Conservation (phyloP, 2,329 filamentous ascomycete genomes). For the Madurella fahalii region DNA sequence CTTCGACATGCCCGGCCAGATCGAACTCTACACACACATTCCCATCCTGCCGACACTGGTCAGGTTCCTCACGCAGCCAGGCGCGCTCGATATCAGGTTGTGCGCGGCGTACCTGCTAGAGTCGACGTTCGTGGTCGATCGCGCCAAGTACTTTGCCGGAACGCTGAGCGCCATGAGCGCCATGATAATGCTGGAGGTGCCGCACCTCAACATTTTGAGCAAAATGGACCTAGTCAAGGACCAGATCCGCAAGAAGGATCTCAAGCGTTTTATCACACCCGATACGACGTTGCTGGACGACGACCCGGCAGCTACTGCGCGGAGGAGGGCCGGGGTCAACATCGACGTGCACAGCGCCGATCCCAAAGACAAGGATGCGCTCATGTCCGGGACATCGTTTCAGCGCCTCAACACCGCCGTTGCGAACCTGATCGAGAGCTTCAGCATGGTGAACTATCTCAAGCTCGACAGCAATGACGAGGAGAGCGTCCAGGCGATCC, state of each 20-base stretch:
- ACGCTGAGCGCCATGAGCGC: slow-evolving; percentile 96
- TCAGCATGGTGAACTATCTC: slow-evolving; percentile 95
- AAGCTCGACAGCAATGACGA: slow-evolving; percentile 87
- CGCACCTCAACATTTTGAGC: slow-evolving; percentile 91
- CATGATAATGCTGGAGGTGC: slow-evolving; percentile 97
- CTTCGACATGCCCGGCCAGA: slow-evolving; percentile 98
- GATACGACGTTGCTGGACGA: slow-evolving; percentile 80
- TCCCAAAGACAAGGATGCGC: slow-evolving; percentile 59
- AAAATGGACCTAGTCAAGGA: slow-evolving; percentile 98
- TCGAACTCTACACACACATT: slow-evolving; percentile 96
- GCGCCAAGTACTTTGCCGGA: slow-evolving; percentile 95
- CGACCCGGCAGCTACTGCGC: slow-evolving; percentile 57
- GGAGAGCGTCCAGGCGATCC: slow-evolving; percentile 77
- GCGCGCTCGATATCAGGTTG: slow-evolving; percentile 81
- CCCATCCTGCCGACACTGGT: slow-evolving; percentile 84
- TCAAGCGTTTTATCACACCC: slow-evolving; percentile 86
- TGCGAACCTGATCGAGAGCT: slow-evolving; percentile 88
- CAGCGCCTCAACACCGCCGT: slow-evolving; percentile 81
- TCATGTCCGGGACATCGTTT: slow-evolving; percentile 81
- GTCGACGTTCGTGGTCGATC: slow-evolving; percentile 90
- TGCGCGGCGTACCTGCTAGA: slow-evolving; percentile 94
- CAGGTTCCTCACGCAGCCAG: slow-evolving; percentile 72
- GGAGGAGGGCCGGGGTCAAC: slow-evolving; percentile 40
- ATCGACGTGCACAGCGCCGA: slow-evolving; percentile 53
- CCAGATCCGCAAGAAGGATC: slow-evolving; percentile 77